Base-by-base conservation (phyloP, 805 yeast species). In the Candida yuanshanica region DNA sequence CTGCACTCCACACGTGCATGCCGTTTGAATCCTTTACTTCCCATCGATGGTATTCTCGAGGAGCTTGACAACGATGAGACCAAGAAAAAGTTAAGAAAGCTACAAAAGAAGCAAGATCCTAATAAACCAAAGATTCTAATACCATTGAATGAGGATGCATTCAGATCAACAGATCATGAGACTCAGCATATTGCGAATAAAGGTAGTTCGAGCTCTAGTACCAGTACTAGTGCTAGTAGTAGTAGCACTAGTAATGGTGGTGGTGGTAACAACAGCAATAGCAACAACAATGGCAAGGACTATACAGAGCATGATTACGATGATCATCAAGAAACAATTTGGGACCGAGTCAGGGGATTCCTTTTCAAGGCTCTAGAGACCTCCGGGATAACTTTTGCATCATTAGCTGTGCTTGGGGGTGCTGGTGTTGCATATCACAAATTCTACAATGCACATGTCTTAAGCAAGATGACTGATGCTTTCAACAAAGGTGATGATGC, bases 351-450 rank as follows among this genome's bases (percentile, higher is more conserved):
- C 20, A 33, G 35, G 20, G 20, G 36, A 2, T 37, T 54, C 14
- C 1, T 45, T 13, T 35, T 61, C 41, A 80, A 77, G 51, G 70
- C 79, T 43, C 45, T 73, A 5, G 93, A 85, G 55, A 79, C 93
- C 0, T 79, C 81, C 0, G 79, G 85, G 3, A 77, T 85, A 35
- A 83, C 90, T 14, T 65, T 83, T 35, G 77, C 86, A 13, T 80
- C 90, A 3, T 60, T 85, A 26, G 69, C 77, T 2, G 76, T 85
- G 27, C 67, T 86, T 14, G 91, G 85, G 0, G 62, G 77, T 2
- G 83, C 91, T 3, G 95, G 95, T 2, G 55, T 77, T n/a, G 51
- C 74, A 12, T 85, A 85, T 56, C 95, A 85, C 55, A 67, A 69
- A 35, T 64, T 75, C 36, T 85, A 85, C 59, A 67, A 73, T 34